Evolutionary conservation across 2,329 filamentous ascomycete species (phyloP).

Genomic region (Drechslera avenae): DNA sequence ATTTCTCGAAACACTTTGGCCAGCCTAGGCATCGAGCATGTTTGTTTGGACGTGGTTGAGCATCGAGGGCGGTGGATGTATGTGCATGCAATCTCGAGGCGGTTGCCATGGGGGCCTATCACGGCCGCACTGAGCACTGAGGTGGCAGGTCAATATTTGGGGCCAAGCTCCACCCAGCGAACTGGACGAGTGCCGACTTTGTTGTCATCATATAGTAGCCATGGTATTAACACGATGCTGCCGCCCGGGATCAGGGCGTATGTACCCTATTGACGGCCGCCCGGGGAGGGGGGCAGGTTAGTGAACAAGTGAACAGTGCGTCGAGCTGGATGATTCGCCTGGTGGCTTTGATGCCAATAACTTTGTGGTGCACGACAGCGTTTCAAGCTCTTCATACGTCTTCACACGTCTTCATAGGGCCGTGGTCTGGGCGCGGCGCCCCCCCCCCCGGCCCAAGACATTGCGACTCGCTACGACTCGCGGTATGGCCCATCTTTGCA

Average conservation of each 20-base stretch:
- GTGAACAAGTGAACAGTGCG: conserved; percentile 16
- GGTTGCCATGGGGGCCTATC: neutral
- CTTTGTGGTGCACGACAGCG: neutral
- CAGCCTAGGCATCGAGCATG: neutral
- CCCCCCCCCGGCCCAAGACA: too few relatives aligned
- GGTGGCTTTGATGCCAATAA: conserved; percentile 5
- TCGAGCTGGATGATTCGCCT: conserved; percentile 3
- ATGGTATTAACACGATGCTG: neutral
- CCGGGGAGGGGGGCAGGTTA: conserved; percentile 6
- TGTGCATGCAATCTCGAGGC: too few relatives aligned
- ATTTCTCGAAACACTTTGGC: neutral
- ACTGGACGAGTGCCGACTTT: too few relatives aligned
- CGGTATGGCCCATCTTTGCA: conserved; percentile 1
- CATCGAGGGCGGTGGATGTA: too few relatives aligned
- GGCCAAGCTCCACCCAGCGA: too few relatives aligned
- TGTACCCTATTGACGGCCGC: too few relatives aligned
- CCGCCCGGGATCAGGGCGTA: too few relatives aligned
- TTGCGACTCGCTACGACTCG: conserved; percentile 9
- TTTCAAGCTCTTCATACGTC: conserved; percentile 2
- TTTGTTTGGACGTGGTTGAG: too few relatives aligned
- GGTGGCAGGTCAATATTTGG: too few relatives aligned
- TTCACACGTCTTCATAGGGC: neutral
- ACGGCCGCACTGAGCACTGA: neutral
- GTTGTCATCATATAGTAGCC: neutral
- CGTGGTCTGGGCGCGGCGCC: neutral